Conservation (phyloP, 2,329 filamentous ascomycete genomes). For the Stachybotrys chlorohalonatus region DNA sequence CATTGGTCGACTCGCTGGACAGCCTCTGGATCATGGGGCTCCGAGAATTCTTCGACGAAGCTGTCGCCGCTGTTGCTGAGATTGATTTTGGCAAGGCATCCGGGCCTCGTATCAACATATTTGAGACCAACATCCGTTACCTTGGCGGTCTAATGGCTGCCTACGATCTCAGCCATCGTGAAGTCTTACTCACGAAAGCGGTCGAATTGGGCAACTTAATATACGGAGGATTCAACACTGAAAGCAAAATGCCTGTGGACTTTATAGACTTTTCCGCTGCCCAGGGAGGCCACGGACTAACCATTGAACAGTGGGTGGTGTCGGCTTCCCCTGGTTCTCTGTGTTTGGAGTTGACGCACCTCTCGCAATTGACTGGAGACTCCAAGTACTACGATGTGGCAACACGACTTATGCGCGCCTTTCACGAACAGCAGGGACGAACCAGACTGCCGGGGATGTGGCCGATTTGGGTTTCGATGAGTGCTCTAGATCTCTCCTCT, state of each 20-base stretch:
- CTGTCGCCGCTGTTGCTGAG: conserved; percentile 44
- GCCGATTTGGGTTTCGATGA: conserved; percentile 56
- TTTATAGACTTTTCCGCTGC: conserved; percentile 34
- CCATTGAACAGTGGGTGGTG: conserved; percentile 26
- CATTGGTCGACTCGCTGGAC: conserved; percentile 58
- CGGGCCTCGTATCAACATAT: conserved; percentile 46
- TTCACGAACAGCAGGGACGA: conserved; percentile 54
- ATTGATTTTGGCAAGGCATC: conserved; percentile 53
- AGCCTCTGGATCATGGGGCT: conserved; percentile 67
- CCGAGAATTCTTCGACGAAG: conserved; percentile 54
- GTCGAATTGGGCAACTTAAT: conserved; percentile 55
- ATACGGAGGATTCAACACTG: conserved; percentile 59
- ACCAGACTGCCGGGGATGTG: conserved; percentile 66
- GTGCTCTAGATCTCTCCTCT: conserved; percentile 31
- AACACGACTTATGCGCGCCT: conserved; percentile 56
- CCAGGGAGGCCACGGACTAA: conserved; percentile 23
- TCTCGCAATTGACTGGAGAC: conserved; percentile 65
- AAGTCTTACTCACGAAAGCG: conserved; percentile 51
- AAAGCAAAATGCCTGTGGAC: conserved; percentile 53
- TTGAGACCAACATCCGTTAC: conserved; percentile 65
- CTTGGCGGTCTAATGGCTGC: conserved; percentile 61
- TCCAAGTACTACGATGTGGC: conserved; percentile 67
- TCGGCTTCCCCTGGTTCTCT: conserved; percentile 51
- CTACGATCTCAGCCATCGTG: conserved; percentile 54
- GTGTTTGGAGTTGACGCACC: conserved; percentile 61